phyloP scores from a whole-genome alignment of 306 rosid species.

The Cyclanthera cordifolia region DNA sequence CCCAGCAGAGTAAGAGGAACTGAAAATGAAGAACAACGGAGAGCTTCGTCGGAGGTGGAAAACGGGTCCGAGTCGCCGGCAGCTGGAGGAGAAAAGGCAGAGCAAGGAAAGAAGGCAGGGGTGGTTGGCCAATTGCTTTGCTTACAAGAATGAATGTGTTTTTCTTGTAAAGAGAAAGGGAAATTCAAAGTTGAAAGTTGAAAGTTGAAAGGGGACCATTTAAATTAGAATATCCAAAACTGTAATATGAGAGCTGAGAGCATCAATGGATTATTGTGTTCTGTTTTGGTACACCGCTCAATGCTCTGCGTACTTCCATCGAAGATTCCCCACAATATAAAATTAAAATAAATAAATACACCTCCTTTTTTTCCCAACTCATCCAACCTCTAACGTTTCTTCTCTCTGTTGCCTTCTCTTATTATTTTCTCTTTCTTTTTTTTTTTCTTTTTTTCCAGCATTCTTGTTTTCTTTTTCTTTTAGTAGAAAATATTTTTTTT shows the following conservation, averaged over 20 bases:
- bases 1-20: neutral
- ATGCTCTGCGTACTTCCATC: neutral
- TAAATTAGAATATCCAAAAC: neutral
- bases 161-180: neutral
- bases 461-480: too few species aligned
- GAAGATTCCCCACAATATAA: neutral
- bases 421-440: neutral
- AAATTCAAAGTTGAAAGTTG: neutral
- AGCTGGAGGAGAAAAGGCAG: neutral
- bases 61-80: neutral
- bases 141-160: conserved; percentile 11
- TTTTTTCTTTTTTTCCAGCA: too few species aligned
- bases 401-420: too few species aligned
- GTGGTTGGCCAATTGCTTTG: neutral
- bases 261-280: neutral
- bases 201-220: neutral
- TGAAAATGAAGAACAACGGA: neutral
- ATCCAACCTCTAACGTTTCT: too few species aligned
- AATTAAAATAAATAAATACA: too few species aligned
- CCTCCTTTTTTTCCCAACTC: neutral
- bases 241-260: neutral
- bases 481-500: too few species aligned
- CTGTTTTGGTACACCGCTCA: neutral
- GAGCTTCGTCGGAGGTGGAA: neutral
- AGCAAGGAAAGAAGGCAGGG: neutral